These are phyloP conservation scores for Nematocida ausubeli DNA, from an alignment of 371 early-diverging fungal species.

Conservation along the genomic window DNA sequence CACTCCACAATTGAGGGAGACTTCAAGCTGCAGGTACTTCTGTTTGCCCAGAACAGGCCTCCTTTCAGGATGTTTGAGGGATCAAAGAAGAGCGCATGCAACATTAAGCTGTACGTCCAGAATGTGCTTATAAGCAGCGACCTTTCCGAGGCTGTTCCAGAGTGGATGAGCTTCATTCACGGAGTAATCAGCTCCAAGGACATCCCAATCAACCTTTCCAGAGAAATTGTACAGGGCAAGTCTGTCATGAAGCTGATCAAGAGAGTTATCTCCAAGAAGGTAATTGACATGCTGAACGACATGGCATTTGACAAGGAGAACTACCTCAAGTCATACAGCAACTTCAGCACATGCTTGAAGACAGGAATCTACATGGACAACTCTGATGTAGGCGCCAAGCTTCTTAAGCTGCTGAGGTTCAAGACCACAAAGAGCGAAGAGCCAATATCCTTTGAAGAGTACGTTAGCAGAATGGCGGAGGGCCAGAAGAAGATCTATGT, in stretches of 20 bases:
- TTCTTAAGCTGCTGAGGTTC: slow-evolving; percentile 80
- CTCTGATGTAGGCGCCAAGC: slow-evolving; percentile 75
- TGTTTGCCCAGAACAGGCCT: slow-evolving; percentile 80
- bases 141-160: slow-evolving; percentile 76
- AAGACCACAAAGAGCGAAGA: slow-evolving; percentile 83
- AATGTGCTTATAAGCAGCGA: slow-evolving; percentile 93
- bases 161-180: slow-evolving; percentile 77
- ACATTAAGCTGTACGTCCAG: slow-evolving; percentile 86
- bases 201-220: slow-evolving; percentile 86
- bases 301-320: slow-evolving; percentile 78
- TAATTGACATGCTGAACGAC: slow-evolving; percentile 80
- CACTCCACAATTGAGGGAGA: slow-evolving; percentile 84
- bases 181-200: slow-evolving; percentile 89
- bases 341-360: slow-evolving; percentile 82
- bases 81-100: slow-evolving; percentile 78
- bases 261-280: slow-evolving; percentile 83
- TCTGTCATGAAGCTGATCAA: slow-evolving; percentile 83
- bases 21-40: slow-evolving; percentile 75
- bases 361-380: slow-evolving; percentile 81
- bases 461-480: slow-evolving; percentile 77
- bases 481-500: slow-evolving; percentile 81
- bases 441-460: slow-evolving; percentile 75
- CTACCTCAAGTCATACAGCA: slow-evolving; percentile 81
- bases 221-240: slow-evolving; percentile 89
- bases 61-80: slow-evolving; percentile 80